Base-by-base conservation (phyloP, 2,329 filamentous ascomycete species). In the Rhynchosporium agropyri region DNA sequence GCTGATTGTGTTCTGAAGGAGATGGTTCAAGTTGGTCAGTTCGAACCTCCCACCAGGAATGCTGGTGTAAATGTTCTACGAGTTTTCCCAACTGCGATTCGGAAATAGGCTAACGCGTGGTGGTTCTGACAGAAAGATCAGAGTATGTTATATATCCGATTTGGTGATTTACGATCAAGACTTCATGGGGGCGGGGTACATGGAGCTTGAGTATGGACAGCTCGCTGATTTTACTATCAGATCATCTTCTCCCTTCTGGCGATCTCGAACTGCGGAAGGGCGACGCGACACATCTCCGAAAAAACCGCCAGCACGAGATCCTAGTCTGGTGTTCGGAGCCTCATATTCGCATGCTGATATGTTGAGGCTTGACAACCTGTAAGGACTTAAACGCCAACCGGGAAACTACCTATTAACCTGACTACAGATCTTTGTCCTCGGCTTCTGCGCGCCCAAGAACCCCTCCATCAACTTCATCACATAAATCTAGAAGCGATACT, bases 11-110 rank as follows among this genome's bases (percentile, higher is more conserved):
- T 26, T n/a, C 58, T 64, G 75, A 81, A 98, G 92, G 95, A 99
- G 84, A 99, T 99, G 95, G 91, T 97, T 72, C 94, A 99, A 89
- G 93, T 99, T 82, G 94, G 95, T 98, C 89, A 84, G 88, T 89
- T 68, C 62, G 75, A 68, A 71, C 71, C 68, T 68, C 66, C 67
- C 60, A 51, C 57, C 55, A 63, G 50, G 51, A 45, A 43, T 36
- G 42, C 48, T 31, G 42, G 28, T 54, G 45, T 38, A 40, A 55
- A 45, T n/a, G 20, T n/a, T 29, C 43, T 51, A 26, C 31, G 49
- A 20, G 42, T 56, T 46, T 60, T 38, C 46, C 48, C 40, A 36
- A 45, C 50, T 29, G 29, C 28, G 20, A 28, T 40, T 28, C 28
- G 33, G 59, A 64, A 63, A 53, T 33, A 55, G 59, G 63, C 70